These are phyloP conservation scores for Spencermartinsiella europaea DNA, from an alignment of 805 yeast species.

Conservation along the genomic window DNA sequence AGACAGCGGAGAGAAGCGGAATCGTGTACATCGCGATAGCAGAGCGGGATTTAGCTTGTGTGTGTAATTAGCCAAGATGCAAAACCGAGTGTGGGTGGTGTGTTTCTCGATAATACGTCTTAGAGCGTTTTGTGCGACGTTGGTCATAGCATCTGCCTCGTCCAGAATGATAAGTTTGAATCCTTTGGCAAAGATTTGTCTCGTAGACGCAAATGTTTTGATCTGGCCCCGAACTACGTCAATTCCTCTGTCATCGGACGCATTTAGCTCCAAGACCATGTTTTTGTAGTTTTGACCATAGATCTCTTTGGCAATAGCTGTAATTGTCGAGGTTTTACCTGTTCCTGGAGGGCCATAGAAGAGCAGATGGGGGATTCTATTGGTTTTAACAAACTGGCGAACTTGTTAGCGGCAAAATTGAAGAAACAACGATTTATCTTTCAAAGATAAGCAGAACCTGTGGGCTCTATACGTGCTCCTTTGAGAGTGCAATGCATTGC, in stretches of 20 bases:
- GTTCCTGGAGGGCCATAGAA: constrained; percentile 97
- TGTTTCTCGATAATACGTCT: constrained; percentile 92
- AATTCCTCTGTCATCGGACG: constrained; percentile 96
- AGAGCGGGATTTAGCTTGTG: constrained; percentile 95
- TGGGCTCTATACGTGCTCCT: no score
- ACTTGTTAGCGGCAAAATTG: constrained; percentile 33
- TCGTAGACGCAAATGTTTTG: constrained; percentile 92
- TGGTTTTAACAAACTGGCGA: constrained; percentile 74
- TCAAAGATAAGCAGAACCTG: no score
- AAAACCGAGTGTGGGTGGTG: constrained; percentile 90
- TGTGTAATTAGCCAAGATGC: constrained; percentile 92
- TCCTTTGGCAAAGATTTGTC: constrained; percentile 76
- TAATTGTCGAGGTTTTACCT: constrained; percentile 84
- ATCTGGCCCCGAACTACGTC: constrained; percentile 97
- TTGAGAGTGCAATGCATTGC: no score
- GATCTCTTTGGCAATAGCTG: constrained; percentile 81
- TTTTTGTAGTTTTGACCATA: constrained; percentile 78
- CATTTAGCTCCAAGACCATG: constrained; percentile 92
- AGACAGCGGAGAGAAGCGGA: constrained; percentile 81
- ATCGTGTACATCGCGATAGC: constrained; percentile 89
- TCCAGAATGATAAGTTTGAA: constrained; percentile 89
- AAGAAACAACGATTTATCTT: background rate
- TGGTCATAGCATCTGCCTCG: constrained; percentile 97
- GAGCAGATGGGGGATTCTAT: constrained; percentile 81
- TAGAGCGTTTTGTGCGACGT: constrained; percentile 92